Evolutionary conservation across 805 yeast species (phyloP).

Genomic region (Nakazawaea wyomingensis): DNA sequence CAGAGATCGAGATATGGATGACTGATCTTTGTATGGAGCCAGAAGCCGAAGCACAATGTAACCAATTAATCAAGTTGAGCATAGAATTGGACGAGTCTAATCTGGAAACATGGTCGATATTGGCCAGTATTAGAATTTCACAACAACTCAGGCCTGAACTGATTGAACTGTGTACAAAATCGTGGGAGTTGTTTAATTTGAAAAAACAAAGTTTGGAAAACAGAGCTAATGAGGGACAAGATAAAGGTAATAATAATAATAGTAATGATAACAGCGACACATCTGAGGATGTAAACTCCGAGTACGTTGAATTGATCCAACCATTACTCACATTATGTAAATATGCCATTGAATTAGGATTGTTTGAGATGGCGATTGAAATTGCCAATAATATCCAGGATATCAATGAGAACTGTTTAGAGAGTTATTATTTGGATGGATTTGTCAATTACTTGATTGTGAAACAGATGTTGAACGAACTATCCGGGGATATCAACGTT

Average conservation of each 20-base stretch:
- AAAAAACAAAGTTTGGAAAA: constrained; percentile 47
- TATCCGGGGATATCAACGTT: constrained; percentile 16
- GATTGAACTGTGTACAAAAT: constrained; percentile 49
- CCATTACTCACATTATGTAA: constrained; percentile 70
- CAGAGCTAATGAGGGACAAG: constrained; percentile 19
- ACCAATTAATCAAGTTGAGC: constrained; percentile 60
- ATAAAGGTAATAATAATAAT: not conserved
- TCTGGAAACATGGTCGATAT: constrained; percentile 76
- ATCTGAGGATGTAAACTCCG: constrained; percentile 37
- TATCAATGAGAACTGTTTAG: constrained; percentile 80
- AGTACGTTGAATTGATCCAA: constrained; percentile 63
- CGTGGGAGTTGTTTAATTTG: constrained; percentile 66
- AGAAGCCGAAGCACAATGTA: constrained; percentile 80
- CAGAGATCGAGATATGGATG: constrained; percentile 95
- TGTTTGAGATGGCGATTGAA: constrained; percentile 60
- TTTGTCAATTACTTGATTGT: constrained; percentile 56
- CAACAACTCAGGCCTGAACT: constrained; percentile 80
- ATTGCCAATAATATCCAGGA: constrained; percentile 65
- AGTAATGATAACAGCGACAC: not conserved
- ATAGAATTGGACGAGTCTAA: constrained; percentile 52
- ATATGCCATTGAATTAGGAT: constrained; percentile 71
- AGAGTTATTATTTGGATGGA: constrained; percentile 78
- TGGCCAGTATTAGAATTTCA: constrained; percentile 85
- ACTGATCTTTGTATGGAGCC: constrained; percentile 94
- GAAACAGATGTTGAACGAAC: constrained; percentile 26